Percentiles rank a stretch among this genome's conserved stretches.
These are phyloP conservation scores for Aquilaria sinensis DNA, from an alignment of 345 rosid species.

Conservation along the genomic window DNA sequence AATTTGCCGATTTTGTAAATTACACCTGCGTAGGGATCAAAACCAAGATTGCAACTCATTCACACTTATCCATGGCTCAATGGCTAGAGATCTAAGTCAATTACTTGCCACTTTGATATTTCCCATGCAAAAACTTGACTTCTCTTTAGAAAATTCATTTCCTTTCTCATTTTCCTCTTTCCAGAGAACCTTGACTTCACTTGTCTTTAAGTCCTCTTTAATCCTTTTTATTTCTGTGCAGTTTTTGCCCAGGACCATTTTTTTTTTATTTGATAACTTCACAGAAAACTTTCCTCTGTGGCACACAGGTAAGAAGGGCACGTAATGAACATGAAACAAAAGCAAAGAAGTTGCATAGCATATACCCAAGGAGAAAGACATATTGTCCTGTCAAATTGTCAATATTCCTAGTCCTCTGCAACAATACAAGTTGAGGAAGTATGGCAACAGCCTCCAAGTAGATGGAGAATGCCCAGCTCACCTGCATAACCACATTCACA, in stretches of 20 bases:
- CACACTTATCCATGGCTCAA: no score
- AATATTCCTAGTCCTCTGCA: conserved; percentile 73
- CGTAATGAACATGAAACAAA: conserved; percentile 1
- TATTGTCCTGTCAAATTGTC: conserved; percentile 86
- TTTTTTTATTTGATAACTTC: neutral
- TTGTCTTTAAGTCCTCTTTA: no score
- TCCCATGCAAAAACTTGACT: no score
- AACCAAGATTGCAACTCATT: no score
- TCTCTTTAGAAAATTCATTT: no score
- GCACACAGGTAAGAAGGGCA: neutral
- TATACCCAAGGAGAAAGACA: conserved; percentile 78
- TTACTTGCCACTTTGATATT: no score
- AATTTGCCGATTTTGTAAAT: no score
- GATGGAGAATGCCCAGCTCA: conserved; percentile 66
- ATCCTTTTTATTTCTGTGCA: no score
- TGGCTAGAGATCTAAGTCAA: no score
- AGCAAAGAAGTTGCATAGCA: conserved; percentile 2
- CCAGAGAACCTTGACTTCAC: no score
- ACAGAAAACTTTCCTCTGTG: neutral
- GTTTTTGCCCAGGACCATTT: neutral
- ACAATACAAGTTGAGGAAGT: conserved; percentile 69
- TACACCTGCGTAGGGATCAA: no score
- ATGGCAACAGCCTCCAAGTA: conserved; percentile 78
- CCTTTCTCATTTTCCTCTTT: no score
- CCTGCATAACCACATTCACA: conserved; percentile 28